Evolutionary conservation across 2,329 filamentous ascomycete genomes (phyloP).

Genomic region (Fusarium nelsonii): DNA sequence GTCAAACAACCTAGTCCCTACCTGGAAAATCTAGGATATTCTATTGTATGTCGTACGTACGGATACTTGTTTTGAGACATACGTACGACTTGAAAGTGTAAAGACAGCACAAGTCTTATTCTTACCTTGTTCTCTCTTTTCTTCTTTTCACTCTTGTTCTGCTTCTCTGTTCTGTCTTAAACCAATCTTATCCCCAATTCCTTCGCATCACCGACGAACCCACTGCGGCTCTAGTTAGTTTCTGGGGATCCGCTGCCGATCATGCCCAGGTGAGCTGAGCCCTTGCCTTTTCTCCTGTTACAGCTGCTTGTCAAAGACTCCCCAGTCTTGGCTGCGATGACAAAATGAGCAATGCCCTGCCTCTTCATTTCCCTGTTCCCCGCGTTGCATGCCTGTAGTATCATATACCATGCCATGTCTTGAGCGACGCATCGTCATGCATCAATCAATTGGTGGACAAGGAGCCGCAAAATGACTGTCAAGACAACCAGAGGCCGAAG

Average conservation of each 20-base stretch:
- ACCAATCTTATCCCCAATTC: slow-evolving; percentile 23
- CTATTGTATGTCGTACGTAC: slow-evolving; percentile 1
- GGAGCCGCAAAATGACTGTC: slow-evolving; percentile 25
- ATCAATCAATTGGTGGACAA: slow-evolving; percentile 20
- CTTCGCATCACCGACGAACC: slow-evolving; percentile 18
- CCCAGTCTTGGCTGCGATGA: slow-evolving; percentile 29
- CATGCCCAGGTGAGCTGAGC: slow-evolving; percentile 46
- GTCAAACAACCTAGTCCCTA: slow-evolving; percentile 24
- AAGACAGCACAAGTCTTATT: slow-evolving; percentile 3
- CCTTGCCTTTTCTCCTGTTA: slow-evolving; percentile 32
- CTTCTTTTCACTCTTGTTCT: not conserved
- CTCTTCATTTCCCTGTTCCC: slow-evolving; percentile 25
- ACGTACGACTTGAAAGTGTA: slow-evolving; percentile 2
- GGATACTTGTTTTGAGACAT: not conserved
- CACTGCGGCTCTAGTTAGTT: slow-evolving; percentile 34
- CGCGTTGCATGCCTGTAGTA: slow-evolving; percentile 34
- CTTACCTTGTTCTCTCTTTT: not conserved
- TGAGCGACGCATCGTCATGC: not conserved
- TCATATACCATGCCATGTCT: not conserved
- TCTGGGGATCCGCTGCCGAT: slow-evolving; percentile 41
- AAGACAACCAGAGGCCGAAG: slow-evolving; percentile 17
- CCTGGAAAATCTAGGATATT: slow-evolving; percentile 12
- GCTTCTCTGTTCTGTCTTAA: slow-evolving; percentile 13
- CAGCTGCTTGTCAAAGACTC: slow-evolving; percentile 21
- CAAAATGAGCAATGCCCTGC: slow-evolving; percentile 12